Conservation (phyloP, 768 basidiomycete genomes). For the Leccinellum albellum region DNA sequence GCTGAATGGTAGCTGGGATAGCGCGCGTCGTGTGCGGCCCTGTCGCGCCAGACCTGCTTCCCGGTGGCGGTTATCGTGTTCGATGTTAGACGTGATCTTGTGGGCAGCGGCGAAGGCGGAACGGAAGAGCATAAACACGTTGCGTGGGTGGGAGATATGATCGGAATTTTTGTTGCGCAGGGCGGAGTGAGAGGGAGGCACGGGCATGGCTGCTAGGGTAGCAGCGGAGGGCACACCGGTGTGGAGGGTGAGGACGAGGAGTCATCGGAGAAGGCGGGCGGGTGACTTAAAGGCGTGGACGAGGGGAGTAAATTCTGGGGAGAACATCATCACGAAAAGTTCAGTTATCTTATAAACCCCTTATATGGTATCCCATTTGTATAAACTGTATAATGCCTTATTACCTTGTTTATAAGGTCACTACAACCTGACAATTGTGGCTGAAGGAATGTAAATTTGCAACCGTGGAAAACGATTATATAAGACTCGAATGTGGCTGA, state of each 20-base stretch:
- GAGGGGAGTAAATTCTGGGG: conserved; percentile 17
- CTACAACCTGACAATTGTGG: no score
- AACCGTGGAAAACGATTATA: no score
- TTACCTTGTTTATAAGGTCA: no score
- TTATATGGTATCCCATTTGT: no score
- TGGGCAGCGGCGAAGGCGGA: conserved; percentile 55
- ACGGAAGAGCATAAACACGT: conserved; percentile 56
- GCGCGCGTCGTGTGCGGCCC: conserved; percentile 45
- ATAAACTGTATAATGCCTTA: no score
- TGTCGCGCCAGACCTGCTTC: conserved; percentile 48
- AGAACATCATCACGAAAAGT: no score
- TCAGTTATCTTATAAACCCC: no score
- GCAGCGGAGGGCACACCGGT: conserved; percentile 15
- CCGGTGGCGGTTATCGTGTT: conserved; percentile 55
- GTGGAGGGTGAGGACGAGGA: neutral
- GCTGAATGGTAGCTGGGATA: conserved; percentile 57
- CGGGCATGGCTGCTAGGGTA: conserved; percentile 25
- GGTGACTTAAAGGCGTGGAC: conserved; percentile 1
- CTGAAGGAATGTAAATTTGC: no score
- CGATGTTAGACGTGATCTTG: conserved; percentile 43
- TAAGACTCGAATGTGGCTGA: no score
- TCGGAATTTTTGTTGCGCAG: conserved; percentile 36
- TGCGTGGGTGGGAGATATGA: conserved; percentile 38
- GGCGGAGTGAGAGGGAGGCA: conserved; percentile 27
- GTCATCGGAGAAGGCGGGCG: neutral